Evolutionary conservation across 305 asterid species (phyloP).

Genomic region (Lippia alba): DNA sequence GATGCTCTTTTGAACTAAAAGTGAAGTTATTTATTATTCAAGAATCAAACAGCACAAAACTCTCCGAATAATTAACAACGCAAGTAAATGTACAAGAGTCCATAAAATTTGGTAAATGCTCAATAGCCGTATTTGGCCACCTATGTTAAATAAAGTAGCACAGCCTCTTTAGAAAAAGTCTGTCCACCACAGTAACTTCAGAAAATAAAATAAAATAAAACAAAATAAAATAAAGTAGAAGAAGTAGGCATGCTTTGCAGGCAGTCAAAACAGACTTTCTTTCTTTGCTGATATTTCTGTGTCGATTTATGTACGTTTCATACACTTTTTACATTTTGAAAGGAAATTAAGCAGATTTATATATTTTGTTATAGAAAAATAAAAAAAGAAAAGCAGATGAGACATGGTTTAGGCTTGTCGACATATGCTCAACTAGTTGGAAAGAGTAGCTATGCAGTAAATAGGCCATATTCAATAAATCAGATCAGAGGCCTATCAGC

Average conservation of each 20-base stretch:
- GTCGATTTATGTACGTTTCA: background rate
- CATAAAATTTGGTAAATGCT: background rate
- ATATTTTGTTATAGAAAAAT: too few relatives aligned
- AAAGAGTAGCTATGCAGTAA: background rate
- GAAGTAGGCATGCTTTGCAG: background rate
- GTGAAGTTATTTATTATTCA: too few relatives aligned
- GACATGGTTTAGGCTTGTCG: background rate
- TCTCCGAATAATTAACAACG: background rate
- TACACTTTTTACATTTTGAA: too few relatives aligned
- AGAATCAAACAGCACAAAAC: background rate
- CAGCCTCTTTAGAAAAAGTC: background rate
- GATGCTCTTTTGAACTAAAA: too few relatives aligned
- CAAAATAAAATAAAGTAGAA: background rate
- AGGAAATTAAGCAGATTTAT: too few relatives aligned
- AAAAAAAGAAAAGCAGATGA: too few relatives aligned
- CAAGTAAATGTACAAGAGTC: background rate
- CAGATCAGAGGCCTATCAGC: background rate
- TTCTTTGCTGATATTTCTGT: slow-evolving; percentile 13
- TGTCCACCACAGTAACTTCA: background rate
- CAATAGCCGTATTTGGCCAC: background rate
- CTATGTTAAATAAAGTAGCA: background rate
- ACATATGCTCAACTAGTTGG: background rate
- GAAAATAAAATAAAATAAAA: background rate
- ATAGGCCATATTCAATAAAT: background rate
- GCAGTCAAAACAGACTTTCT: background rate